Percentiles rank a stretch among this genome's conserved stretches.
Evolutionary conservation across 2,329 filamentous ascomycete species (phyloP).

Genomic region (Cryphonectria nitschkei): DNA sequence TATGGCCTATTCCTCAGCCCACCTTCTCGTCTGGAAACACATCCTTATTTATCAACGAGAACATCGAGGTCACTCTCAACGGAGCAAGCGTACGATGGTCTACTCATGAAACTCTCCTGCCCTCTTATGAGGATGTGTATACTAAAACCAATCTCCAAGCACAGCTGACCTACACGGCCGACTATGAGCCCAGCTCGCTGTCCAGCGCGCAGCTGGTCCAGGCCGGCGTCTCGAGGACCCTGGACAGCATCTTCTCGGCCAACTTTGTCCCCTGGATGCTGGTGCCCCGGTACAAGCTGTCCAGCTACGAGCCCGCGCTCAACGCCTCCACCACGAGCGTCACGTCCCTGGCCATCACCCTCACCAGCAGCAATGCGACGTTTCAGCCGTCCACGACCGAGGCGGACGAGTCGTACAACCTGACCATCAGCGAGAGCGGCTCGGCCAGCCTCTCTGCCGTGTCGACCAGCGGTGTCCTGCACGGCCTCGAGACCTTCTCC

Average conservation of each 20-base stretch:
- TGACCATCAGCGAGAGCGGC: constrained; percentile 63
- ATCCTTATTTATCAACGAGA: constrained; percentile 56
- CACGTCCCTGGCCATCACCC: constrained; percentile 62
- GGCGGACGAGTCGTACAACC: constrained; percentile 76
- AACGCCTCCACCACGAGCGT: constrained; percentile 51
- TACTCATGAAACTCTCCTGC: constrained; percentile 32
- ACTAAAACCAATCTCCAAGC: constrained; percentile 41
- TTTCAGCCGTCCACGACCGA: constrained; percentile 61
- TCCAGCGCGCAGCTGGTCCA: constrained; percentile 58
- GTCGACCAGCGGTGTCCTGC: constrained; percentile 70
- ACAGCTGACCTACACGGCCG: constrained; percentile 54
- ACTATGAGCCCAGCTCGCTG: constrained; percentile 47
- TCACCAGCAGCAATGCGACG: constrained; percentile 60
- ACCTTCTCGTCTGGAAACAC: constrained; percentile 55
- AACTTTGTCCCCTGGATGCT: constrained; percentile 81
- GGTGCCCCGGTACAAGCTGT: constrained; percentile 59
- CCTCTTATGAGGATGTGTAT: constrained; percentile 31
- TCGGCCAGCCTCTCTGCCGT: constrained; percentile 65
- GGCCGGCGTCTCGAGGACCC: constrained; percentile 61
- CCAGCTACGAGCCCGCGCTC: constrained; percentile 65
- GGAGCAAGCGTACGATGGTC: constrained; percentile 57
- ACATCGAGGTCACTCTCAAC: constrained; percentile 61
- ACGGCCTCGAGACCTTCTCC: constrained; percentile 74
- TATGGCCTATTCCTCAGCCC: constrained; percentile 60
- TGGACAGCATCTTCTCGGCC: constrained; percentile 66